A percentile compares a stretch with the other conserved stretches of the same genome.
Conservation (phyloP, 768 basidiomycete species). For the Harrya chromipes region DNA sequence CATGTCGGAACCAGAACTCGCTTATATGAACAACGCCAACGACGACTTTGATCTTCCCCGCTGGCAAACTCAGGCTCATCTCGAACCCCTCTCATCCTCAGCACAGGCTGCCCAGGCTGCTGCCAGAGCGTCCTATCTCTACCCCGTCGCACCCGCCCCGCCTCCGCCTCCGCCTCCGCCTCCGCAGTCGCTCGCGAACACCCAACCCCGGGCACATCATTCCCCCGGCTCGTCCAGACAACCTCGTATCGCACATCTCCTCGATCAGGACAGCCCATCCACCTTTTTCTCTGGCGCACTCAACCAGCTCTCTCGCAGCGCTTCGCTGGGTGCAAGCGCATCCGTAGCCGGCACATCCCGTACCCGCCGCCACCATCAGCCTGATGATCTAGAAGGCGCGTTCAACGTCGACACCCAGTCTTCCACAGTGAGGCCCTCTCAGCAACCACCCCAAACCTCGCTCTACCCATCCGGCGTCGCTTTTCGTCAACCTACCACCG, state of each 20-base stretch:
- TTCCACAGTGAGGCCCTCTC: constrained; percentile 17
- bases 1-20: constrained; percentile 76
- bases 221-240: constrained; percentile 45
- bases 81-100: constrained; percentile 52
- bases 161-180: constrained; percentile 53
- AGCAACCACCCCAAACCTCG: constrained; percentile 42
- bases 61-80: constrained; percentile 47
- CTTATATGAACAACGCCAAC: constrained; percentile 74
- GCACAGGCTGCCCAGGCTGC: constrained; percentile 55
- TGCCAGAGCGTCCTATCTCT: constrained; percentile 52
- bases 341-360: constrained; percentile 43
- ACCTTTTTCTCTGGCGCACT: constrained; percentile 50
- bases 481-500: constrained; percentile 48
- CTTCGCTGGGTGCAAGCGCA: constrained; percentile 54
- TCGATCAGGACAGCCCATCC: constrained; percentile 60
- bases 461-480: constrained; percentile 58
- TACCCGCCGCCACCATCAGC: constrained; percentile 62
- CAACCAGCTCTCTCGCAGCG: constrained; percentile 59
- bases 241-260: constrained; percentile 61
- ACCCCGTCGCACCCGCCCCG: constrained; percentile 37
- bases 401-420: constrained; percentile 36
- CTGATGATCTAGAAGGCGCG: constrained; percentile 63
- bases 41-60: constrained; percentile 75
- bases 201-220: constrained; percentile 50
- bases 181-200: constrained; percentile 39